Conservation (phyloP, 2,329 filamentous ascomycete genomes). For the Colletotrichum tamarilloi region DNA sequence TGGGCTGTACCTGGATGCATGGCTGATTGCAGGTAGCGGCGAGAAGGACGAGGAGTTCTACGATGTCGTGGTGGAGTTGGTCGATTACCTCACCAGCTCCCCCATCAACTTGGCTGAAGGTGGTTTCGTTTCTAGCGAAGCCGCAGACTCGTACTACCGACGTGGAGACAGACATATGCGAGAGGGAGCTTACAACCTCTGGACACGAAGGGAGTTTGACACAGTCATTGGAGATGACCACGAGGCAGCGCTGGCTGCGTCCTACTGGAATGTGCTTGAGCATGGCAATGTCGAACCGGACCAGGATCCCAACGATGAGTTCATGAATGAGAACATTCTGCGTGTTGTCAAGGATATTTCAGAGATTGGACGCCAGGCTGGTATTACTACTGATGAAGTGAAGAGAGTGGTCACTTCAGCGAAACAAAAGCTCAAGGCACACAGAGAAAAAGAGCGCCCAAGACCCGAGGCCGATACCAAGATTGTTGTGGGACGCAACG, state of each 20-base stretch:
- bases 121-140: conserved; percentile 88
- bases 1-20: conserved; percentile 87
- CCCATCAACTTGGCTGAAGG: conserved; percentile 76
- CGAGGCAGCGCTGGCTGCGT: conserved; percentile 73
- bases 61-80: conserved; percentile 82
- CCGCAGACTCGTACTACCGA: conserved; percentile 84
- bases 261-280: conserved; percentile 84
- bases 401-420: conserved; percentile 74
- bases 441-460: conserved; percentile 79
- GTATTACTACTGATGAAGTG: conserved; percentile 76
- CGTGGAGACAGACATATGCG: conserved; percentile 83
- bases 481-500: conserved; percentile 88
- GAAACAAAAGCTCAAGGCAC: conserved; percentile 73
- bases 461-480: conserved; percentile 88
- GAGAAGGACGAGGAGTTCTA: conserved; percentile 76
- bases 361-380: conserved; percentile 80
- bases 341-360: conserved; percentile 75
- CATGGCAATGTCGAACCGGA: conserved; percentile 87
- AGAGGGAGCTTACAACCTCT: conserved; percentile 94
- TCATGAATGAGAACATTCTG: conserved; percentile 92
- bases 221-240: conserved; percentile 71
- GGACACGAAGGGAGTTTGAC: conserved; percentile 89
- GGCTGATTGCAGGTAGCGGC: conserved; percentile 63
- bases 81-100: conserved; percentile 82
- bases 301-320: conserved; percentile 92